These are phyloP conservation scores for Beta lomatogona DNA, from an alignment of 179 eudicot species.

Conservation along the genomic window DNA sequence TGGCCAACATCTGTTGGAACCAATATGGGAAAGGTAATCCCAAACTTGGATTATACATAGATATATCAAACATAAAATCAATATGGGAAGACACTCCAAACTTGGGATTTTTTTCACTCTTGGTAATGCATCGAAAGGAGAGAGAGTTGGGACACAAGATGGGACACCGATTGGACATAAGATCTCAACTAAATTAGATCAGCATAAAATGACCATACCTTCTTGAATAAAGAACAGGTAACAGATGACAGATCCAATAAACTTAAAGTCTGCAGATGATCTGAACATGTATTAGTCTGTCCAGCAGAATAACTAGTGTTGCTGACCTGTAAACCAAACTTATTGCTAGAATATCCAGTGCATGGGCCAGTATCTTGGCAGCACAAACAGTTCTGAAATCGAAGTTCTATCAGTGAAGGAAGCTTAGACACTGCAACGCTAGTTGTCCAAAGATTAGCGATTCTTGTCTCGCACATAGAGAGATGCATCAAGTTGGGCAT, in stretches of 20 bases:
- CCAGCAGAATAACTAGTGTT: neutral
- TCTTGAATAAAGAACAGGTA: conserved; percentile 11
- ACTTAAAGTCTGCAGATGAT: conserved; percentile 15
- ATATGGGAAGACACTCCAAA: too few relatives aligned
- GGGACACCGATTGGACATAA: too few relatives aligned
- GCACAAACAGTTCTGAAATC: conserved; percentile 72
- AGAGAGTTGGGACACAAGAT: too few relatives aligned
- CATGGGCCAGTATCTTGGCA: conserved; percentile 49
- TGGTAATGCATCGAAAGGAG: too few relatives aligned
- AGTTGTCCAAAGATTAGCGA: conserved; percentile 88
- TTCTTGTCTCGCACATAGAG: conserved; percentile 80
- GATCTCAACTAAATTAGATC: neutral
- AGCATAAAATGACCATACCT: conserved; percentile 16
- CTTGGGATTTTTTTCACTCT: too few relatives aligned
- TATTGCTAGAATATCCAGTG: conserved; percentile 40
- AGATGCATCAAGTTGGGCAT: conserved; percentile 84
- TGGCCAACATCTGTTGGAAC: too few relatives aligned
- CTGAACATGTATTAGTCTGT: neutral
- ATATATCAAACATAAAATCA: too few relatives aligned
- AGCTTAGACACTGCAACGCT: conserved; percentile 70
- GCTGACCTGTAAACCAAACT: conserved; percentile 4
- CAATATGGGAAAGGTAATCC: too few relatives aligned
- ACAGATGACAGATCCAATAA: conserved; percentile 30
- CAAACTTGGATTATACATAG: too few relatives aligned
- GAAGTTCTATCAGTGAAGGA: conserved; percentile 70